Conservation (phyloP, 148 eudicot species). For the Chenopodium formosanum region DNA sequence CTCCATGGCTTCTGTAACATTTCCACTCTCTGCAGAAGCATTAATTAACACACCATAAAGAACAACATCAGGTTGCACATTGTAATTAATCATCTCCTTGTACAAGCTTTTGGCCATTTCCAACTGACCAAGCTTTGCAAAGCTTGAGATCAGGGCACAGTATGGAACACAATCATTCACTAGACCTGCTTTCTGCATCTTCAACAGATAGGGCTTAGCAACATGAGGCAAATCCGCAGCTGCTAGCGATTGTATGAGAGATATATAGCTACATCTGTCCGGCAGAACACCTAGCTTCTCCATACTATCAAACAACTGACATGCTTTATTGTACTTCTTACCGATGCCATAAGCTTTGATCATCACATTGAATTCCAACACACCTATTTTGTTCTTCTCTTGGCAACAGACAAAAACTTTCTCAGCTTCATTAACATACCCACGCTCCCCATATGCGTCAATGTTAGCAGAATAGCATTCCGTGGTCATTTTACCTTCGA, state of each 20-base stretch:
- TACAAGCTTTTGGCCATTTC: constrained; percentile 58
- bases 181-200: constrained; percentile 68
- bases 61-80: constrained; percentile 72
- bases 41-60: constrained; percentile 72
- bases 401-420: constrained; percentile 61
- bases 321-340: constrained; percentile 64
- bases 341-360: constrained; percentile 84
- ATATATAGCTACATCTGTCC: constrained; percentile 75
- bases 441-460: constrained; percentile 88
- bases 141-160: constrained; percentile 82
- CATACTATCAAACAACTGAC: constrained; percentile 71
- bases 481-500: constrained; percentile 60
- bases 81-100: constrained; percentile 55
- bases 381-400: constrained; percentile 47
- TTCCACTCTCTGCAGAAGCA: constrained; percentile 78
- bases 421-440: constrained; percentile 68
- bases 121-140: constrained; percentile 54
- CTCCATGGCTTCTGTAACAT: constrained; percentile 47
- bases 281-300: constrained; percentile 53
- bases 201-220: constrained; percentile 60
- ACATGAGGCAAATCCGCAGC: constrained; percentile 70
- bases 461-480: constrained; percentile 91
- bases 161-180: constrained; percentile 69
- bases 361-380: constrained; percentile 86
- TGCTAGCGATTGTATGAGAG: constrained; percentile 74